Percentiles rank a stretch among this genome's conserved stretches.
Conservation (phyloP, 2,329 filamentous ascomycete species). For the Epichloe hybrida region DNA sequence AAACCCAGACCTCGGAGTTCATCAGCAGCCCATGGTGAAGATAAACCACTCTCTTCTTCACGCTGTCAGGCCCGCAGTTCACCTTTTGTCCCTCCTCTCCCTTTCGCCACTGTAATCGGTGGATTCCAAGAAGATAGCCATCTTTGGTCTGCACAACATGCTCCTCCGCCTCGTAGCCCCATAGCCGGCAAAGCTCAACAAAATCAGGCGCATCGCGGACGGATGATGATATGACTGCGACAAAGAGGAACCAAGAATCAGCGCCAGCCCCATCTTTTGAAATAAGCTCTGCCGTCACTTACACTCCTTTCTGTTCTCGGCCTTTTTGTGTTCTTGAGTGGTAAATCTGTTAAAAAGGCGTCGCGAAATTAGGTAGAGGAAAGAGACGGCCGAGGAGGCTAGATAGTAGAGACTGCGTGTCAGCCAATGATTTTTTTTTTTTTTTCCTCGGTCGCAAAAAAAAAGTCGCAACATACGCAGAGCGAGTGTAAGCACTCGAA, state of each 20-base stretch:
- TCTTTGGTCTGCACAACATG: conserved; percentile 91
- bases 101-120: conserved; percentile 70
- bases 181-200: conserved; percentile 81
- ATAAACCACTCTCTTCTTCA: conserved; percentile 79
- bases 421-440: conserved; percentile 5
- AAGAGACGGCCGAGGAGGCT: conserved; percentile 67
- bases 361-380: conserved; percentile 74
- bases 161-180: conserved; percentile 88
- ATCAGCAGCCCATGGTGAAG: conserved; percentile 93
- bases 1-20: conserved; percentile 99
- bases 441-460: conserved; percentile 5
- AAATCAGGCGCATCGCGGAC: conserved; percentile 86
- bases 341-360: conserved; percentile 69
- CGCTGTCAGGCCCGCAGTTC: conserved; percentile 54
- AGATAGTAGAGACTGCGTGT: conserved; percentile 22
- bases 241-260: conserved; percentile 31
- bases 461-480: conserved; percentile 48
- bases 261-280: conserved; percentile 20
- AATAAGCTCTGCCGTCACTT: conserved; percentile 11
- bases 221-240: conserved; percentile 50
- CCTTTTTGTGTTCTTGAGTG: conserved; percentile 53
- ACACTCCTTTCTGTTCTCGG: conserved; percentile 54
- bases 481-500: conserved; percentile 75
- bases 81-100: conserved; percentile 70
- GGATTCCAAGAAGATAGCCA: conserved; percentile 82